phyloP scores from a whole-genome alignment of 768 basidiomycete genomes.

The Mycena haematopus region DNA sequence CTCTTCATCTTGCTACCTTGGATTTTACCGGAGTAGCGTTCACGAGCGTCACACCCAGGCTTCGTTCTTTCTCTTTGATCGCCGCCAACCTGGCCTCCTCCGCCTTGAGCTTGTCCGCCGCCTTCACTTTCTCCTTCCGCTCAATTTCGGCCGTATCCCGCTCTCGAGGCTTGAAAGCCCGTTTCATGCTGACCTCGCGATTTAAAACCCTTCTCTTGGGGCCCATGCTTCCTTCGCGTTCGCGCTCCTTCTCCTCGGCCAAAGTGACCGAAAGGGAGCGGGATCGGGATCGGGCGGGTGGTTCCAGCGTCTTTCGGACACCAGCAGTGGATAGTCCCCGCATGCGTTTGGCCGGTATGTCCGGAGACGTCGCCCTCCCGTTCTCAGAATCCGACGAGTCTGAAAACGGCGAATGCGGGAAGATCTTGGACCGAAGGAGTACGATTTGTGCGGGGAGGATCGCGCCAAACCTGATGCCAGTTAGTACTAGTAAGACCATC shows the following conservation, averaged over 20 bases:
- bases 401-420: constrained; percentile 66
- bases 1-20: neutral
- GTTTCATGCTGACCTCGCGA: constrained; percentile 80
- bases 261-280: constrained; percentile 64
- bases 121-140: constrained; percentile 29
- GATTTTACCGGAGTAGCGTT: constrained; percentile 61
- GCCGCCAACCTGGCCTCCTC: constrained; percentile 36
- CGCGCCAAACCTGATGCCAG: constrained; percentile 56
- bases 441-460: constrained; percentile 58
- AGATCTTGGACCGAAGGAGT: constrained; percentile 70
- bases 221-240: constrained; percentile 41
- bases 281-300: constrained; percentile 33
- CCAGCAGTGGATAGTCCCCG: constrained; percentile 15
- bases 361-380: constrained; percentile 11
- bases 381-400: constrained; percentile 42
- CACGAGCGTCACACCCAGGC: constrained; percentile 52
- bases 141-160: constrained; percentile 35
- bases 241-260: constrained; percentile 53
- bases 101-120: constrained; percentile 28
- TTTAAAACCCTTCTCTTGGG: constrained; percentile 62
- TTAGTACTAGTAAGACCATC: neutral
- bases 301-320: constrained; percentile 12
- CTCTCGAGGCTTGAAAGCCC: constrained; percentile 60
- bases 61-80: constrained; percentile 28
- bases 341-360: constrained; percentile 21